Conservation (phyloP, 108 stramenopile genomes). For the Cyclostephanos invisitatus region DNA sequence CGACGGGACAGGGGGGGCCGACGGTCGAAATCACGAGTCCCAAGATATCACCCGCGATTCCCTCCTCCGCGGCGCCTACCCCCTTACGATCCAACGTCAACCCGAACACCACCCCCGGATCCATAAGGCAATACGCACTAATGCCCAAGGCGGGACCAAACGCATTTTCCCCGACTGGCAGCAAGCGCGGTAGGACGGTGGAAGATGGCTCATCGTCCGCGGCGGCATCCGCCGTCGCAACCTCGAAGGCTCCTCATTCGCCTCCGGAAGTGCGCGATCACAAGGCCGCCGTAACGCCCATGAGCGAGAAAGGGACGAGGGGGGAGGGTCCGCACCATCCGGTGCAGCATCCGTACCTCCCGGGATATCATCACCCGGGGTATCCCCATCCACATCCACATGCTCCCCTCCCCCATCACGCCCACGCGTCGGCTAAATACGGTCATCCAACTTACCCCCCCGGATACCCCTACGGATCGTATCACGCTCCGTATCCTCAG, state of each 20-base stretch:
- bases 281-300: conserved; percentile 10
- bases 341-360: conserved; percentile 13
- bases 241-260: background rate
- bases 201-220: background rate
- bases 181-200: background rate
- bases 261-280: conserved; percentile 8
- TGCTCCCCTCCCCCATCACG: background rate
- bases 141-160: conserved; percentile 38
- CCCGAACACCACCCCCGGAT: background rate
- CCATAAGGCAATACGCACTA: conserved; percentile 25
- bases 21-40: background rate
- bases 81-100: conserved; percentile 38
- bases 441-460: background rate
- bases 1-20: background rate
- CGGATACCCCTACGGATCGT: conserved; percentile 5
- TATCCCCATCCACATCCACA: conserved; percentile 10
- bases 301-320: background rate
- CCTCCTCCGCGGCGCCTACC: conserved; percentile 16
- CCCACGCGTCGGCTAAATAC: background rate
- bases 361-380: conserved; percentile 16
- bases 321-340: conserved; percentile 11
- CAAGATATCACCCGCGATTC: background rate
- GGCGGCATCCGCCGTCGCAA: conserved; percentile 3
- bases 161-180: background rate
- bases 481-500: background rate